phyloP scores from a whole-genome alignment of 495 filamentous ascomycete species.

The Penicillium robsamsonii region DNA sequence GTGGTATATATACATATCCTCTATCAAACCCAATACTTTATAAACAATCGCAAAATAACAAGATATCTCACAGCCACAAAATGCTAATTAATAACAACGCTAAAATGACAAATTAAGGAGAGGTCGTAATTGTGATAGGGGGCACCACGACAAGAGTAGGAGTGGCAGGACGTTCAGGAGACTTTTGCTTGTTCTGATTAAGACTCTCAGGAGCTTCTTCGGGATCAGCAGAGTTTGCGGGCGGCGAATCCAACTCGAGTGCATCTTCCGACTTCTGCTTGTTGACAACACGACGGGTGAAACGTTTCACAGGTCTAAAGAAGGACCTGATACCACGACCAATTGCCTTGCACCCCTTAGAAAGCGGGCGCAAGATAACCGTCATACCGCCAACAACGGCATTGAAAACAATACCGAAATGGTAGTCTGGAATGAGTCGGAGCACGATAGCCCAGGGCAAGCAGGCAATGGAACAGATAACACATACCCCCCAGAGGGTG shows the following conservation, averaged over 20 bases:
- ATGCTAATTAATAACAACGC: slow-evolving; percentile 10
- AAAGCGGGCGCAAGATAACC: slow-evolving; percentile 33
- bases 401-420: slow-evolving; percentile 47
- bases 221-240: background rate
- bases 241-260: background rate
- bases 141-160: slow-evolving; percentile 29
- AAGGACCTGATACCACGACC: slow-evolving; percentile 17
- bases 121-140: slow-evolving; percentile 39
- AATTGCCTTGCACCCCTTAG: slow-evolving; percentile 21
- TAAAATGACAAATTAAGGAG: slow-evolving; percentile 20
- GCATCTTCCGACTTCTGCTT: background rate
- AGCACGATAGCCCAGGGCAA: slow-evolving; percentile 72
- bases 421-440: slow-evolving; percentile 62
- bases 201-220: slow-evolving; percentile 16
- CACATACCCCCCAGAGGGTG: slow-evolving; percentile 72
- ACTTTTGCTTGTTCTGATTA: slow-evolving; percentile 15
- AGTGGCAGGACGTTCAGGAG: slow-evolving; percentile 22
- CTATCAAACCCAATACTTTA: slow-evolving; percentile 2
- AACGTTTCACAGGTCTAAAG: slow-evolving; percentile 27
- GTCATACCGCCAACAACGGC: slow-evolving; percentile 23
- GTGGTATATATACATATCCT: background rate
- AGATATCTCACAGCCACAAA: slow-evolving; percentile 1
- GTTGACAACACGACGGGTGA: slow-evolving; percentile 18
- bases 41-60: background rate
- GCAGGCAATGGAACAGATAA: slow-evolving; percentile 68